Conservation (phyloP, 345 rosid genomes). For the Brassica rapa region DNA sequence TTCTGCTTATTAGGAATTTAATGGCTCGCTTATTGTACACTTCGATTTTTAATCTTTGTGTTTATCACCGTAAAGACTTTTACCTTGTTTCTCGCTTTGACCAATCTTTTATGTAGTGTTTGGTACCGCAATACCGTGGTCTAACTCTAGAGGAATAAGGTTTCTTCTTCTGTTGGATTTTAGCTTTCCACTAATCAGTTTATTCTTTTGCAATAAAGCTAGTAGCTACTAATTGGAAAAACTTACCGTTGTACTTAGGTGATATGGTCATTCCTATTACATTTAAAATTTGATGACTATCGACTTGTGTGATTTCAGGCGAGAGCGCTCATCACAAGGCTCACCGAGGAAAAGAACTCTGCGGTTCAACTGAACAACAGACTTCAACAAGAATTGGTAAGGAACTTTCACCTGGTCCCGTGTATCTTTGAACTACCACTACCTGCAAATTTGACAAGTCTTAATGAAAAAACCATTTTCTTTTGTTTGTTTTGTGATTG, state of each 20-base stretch:
- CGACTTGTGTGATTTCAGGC: conserved; percentile 48
- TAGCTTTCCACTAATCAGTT: background rate
- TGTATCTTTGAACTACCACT: background rate
- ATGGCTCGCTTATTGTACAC: background rate
- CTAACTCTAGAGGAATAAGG: background rate
- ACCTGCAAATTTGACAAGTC: background rate
- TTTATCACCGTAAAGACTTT: conserved; percentile 1
- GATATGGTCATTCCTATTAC: background rate
- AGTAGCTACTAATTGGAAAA: background rate
- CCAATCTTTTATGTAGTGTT: conserved; percentile 4
- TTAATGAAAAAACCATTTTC: background rate
- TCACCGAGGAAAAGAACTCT: conserved; percentile 59
- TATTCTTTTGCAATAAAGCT: conserved; percentile 1
- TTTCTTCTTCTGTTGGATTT: conserved; percentile 6
- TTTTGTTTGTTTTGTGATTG: conserved; percentile 20
- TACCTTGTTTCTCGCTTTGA: background rate
- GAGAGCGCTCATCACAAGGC: conserved; percentile 52
- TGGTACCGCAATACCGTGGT: background rate
- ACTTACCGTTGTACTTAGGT: background rate
- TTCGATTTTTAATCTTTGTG: background rate
- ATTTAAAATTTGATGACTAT: background rate
- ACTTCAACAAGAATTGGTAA: conserved; percentile 77
- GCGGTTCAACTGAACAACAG: conserved; percentile 49
- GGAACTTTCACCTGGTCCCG: background rate
- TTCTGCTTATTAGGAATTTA: background rate